phyloP scores from a whole-genome alignment of 768 basidiomycete species.

The Amanita rimosa region DNA sequence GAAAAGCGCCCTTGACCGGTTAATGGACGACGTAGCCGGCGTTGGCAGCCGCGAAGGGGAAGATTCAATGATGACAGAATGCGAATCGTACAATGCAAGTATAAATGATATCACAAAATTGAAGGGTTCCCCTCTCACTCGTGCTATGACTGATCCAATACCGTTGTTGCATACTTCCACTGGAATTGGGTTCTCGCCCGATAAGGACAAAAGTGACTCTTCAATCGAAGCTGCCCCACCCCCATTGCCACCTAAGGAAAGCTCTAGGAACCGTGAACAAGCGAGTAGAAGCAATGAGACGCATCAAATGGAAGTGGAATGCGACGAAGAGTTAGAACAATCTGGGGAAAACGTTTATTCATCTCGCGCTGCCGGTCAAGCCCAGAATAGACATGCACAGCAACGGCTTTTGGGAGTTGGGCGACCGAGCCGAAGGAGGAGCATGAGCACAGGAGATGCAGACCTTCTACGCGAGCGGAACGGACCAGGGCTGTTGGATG shows the following conservation, averaged over 20 bases:
- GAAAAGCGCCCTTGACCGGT: slow-evolving; percentile 59
- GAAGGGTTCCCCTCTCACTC: slow-evolving; percentile 22
- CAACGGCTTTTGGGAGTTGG: slow-evolving; percentile 26
- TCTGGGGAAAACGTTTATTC: slow-evolving; percentile 19
- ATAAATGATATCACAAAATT: slow-evolving; percentile 13
- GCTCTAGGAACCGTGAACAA: slow-evolving; percentile 53
- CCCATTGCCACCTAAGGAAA: slow-evolving; percentile 54
- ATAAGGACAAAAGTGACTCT: slow-evolving; percentile 31
- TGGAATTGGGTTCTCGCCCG: slow-evolving; percentile 13
- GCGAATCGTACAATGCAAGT: slow-evolving; percentile 24
- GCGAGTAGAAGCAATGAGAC: slow-evolving; percentile 58
- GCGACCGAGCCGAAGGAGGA: slow-evolving; percentile 52
- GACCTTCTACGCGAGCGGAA: slow-evolving; percentile 28
- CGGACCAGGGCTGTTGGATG: slow-evolving; percentile 26
- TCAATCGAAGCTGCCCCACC: slow-evolving; percentile 27
- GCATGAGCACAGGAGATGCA: slow-evolving; percentile 71
- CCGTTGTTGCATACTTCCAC: slow-evolving; percentile 16
- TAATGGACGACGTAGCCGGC: slow-evolving; percentile 61
- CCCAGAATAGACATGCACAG: slow-evolving; percentile 7
- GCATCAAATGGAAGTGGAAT: slow-evolving; percentile 30
- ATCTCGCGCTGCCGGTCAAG: slow-evolving; percentile 7
- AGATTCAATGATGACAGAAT: slow-evolving; percentile 30
- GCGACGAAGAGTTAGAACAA: slow-evolving; percentile 21
- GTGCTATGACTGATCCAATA: slow-evolving; percentile 42
- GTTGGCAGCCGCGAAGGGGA: slow-evolving; percentile 23